Base-by-base conservation (phyloP, 2,329 filamentous ascomycete genomes). In the Venturia asperata region DNA sequence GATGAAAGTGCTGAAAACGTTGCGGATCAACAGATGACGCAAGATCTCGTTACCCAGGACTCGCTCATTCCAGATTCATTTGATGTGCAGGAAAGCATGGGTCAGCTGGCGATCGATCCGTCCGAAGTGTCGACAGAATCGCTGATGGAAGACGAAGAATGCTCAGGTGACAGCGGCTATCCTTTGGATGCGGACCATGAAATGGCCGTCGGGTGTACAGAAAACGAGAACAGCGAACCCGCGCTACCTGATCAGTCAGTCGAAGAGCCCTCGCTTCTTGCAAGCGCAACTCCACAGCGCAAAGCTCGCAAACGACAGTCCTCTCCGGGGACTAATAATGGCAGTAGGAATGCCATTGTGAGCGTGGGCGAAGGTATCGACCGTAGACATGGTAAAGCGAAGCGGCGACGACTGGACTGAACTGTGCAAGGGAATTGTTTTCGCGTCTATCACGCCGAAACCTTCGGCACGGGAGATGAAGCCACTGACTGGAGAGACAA, bases 11-110 rank as follows among this genome's bases (percentile, higher is more conserved):
- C 7, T 7, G 52, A 34, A 58, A n/a, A 15, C 30, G 7, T 37
- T 5, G 15, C 27, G 30, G 52, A 58, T 58, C 30, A 34, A 9
- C 34, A 61, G 3, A 61, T 45, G 42, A 27, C 60, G 27, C 37
- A 27, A 17, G 41, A 27, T 42, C n/a, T 21, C 27, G 39, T 43
- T 34, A 15, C n/a, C 3, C 60, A 43, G 37, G 42, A 42, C 13
- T 17, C 56, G 10, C 6, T 4, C n/a, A 21, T 17, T 39, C 30
- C 30, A 39, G 30, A 60, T 27, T 19, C 42, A 9, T 45, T 61
- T 15, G 42, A 39, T 43, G 60, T 61, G 37, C 60, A 61, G 19
- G 24, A 61, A n/a, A 61, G 60, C 39, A 42, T 61, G 60, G 43
- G 60, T 13, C 60, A 61, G 42, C 21, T 61, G 42, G 34, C 37